Base-by-base conservation (phyloP, 495 filamentous ascomycete genomes). In the Penicillium goetzii region DNA sequence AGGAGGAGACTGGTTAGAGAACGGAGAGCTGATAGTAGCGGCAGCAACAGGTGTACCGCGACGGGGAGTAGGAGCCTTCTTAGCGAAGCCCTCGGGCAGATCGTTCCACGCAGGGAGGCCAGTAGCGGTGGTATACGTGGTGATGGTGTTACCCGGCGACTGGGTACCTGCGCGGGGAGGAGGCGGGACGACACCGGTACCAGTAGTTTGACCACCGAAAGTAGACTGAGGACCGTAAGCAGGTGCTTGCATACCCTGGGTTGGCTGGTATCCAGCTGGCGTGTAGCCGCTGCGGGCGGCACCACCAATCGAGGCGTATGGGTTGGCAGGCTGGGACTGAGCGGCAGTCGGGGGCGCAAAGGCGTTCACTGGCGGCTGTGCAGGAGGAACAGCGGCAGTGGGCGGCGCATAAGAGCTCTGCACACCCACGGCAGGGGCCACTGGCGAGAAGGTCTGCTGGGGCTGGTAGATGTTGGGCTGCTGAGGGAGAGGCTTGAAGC, bases 31-130 rank as follows among this genome's bases (percentile, higher is more conserved):
- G 55, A 91, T 84, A 15, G 88, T 74, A 21, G 77, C 73, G 26
- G 77, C 77, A 52, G 84, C 74, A 41, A 83, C 86, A 32, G 93
- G 92, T 12, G 93, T 96, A 40, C 80, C 82, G 68, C 88, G 83
- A 59, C 92, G 85, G 12, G 88, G 83, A 12, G 83, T 79, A 28
- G 89, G 85, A 43, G 89, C 80, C 72, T 53, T 55, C 32, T 93
- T 96, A 32, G 86, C 83, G 30, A 97, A 84, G 59, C 74, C 91
- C 66, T 96, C 87, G 0, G 95, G 95, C 59, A 94, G 87, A 76
- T 99, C 95, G 67, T 99, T 99, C 95, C 95, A 99, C 57, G 89
- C 89, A 36, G 86, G 85, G 45, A 86, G 85, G 61, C 90, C 87
- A 61, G 85, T 86, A 62, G 84, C 83, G 61, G 86, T 90, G 19